Evolutionary conservation across 2,329 filamentous ascomycete species (phyloP).

Genomic region (Penicillium verrucosum): DNA sequence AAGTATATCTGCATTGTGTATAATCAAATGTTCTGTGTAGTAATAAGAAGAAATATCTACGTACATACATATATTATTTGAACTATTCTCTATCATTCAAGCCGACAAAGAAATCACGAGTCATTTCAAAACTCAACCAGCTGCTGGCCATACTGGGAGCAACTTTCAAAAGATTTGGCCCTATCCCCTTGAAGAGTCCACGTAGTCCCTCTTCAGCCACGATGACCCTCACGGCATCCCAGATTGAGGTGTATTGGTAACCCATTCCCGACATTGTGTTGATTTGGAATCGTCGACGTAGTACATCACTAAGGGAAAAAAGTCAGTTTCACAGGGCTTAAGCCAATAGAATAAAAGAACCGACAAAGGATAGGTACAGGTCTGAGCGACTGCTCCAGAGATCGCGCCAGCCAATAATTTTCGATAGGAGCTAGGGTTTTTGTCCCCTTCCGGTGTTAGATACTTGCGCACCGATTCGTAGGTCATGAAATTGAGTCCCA

Average conservation of each 20-base stretch:
- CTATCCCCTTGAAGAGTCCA: constrained; percentile 93
- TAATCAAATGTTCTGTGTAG: background rate
- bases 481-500: constrained; percentile 97
- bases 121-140: constrained; percentile 96
- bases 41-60: constrained; percentile 5
- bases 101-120: constrained; percentile 75
- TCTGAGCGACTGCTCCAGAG: constrained; percentile 94
- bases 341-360: constrained; percentile 29
- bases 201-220: constrained; percentile 75
- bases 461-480: constrained; percentile 85
- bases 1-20: background rate
- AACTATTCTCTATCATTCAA: constrained; percentile 40
- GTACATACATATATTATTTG: constrained; percentile 10
- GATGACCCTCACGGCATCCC: constrained; percentile 79
- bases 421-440: constrained; percentile 72
- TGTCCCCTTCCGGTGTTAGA: constrained; percentile 82
- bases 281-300: constrained; percentile 92
- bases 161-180: constrained; percentile 93
- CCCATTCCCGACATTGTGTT: constrained; percentile 99
- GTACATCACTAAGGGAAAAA: constrained; percentile 67
- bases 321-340: constrained; percentile 7
- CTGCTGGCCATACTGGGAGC: constrained; percentile 98
- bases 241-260: constrained; percentile 86
- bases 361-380: constrained; percentile 97
- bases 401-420: constrained; percentile 89